These are phyloP conservation scores for Gliomastix tumulicola DNA, from an alignment of 2,329 filamentous ascomycete genomes.

Conservation along the genomic window DNA sequence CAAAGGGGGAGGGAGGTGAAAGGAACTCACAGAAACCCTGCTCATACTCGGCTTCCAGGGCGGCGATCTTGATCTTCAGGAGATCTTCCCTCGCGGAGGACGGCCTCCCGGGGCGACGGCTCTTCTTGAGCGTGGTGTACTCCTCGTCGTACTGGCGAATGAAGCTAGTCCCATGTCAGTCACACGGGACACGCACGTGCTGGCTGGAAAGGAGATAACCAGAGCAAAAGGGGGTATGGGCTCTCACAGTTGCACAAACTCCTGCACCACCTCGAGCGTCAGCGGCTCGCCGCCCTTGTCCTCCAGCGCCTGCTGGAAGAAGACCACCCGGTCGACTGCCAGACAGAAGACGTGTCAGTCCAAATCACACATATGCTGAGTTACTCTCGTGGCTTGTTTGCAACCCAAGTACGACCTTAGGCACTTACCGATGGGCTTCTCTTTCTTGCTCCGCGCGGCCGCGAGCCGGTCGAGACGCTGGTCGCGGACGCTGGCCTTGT, in stretches of 20 bases:
- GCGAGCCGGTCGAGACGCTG: constrained; percentile 72
- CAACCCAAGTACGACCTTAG: too few relatives aligned
- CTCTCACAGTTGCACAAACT: constrained; percentile 56
- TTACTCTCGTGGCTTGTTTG: too few relatives aligned
- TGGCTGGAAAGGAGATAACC: too few relatives aligned
- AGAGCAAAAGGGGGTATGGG: too few relatives aligned
- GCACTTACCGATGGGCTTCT: constrained; percentile 64
- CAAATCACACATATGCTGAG: too few relatives aligned
- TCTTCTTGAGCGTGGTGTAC: constrained; percentile 55
- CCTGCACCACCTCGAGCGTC: constrained; percentile 49
- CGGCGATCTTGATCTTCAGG: constrained; percentile 62
- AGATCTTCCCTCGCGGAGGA: constrained; percentile 70
- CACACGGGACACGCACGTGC: too few relatives aligned
- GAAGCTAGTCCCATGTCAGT: too few relatives aligned
- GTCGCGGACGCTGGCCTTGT: constrained; percentile 73
- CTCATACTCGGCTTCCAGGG: constrained; percentile 72
- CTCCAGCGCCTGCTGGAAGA: constrained; percentile 62
- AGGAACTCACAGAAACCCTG: constrained; percentile 66
- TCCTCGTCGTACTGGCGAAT: constrained; percentile 64
- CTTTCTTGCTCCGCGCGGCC: constrained; percentile 62
- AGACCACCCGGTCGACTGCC: constrained; percentile 34
- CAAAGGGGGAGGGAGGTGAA: background rate
- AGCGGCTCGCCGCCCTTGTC: constrained; percentile 41
- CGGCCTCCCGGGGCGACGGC: constrained; percentile 72
- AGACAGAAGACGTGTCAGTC: background rate